phyloP scores from a whole-genome alignment of 2,329 filamentous ascomycete genomes.

The Paraphaeosphaeria sporulosa region DNA sequence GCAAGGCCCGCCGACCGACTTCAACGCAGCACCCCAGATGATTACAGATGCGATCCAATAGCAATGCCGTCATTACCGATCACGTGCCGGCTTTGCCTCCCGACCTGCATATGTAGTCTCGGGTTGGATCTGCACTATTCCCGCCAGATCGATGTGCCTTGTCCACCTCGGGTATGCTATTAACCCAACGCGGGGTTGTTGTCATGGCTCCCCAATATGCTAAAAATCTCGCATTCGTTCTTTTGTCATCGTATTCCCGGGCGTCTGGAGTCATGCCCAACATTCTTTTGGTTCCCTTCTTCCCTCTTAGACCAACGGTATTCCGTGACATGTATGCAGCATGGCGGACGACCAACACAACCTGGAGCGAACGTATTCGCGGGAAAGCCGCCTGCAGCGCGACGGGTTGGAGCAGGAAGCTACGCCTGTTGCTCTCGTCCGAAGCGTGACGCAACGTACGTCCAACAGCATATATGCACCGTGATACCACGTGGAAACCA shows the following conservation, averaged over 20 bases:
- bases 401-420: constrained; percentile 32
- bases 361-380: constrained; percentile 45
- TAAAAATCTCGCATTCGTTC: constrained; percentile 4
- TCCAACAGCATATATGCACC: constrained; percentile 13
- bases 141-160: constrained; percentile 19
- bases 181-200: constrained; percentile 20
- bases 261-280: constrained; percentile 6
- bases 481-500: neutral
- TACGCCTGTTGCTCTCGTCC: constrained; percentile 38
- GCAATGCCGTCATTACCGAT: constrained; percentile 6
- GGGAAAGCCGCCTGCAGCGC: constrained; percentile 39
- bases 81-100: neutral
- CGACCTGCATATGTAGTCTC: constrained; percentile 1
- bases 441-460: constrained; percentile 34
- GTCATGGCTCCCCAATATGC: constrained; percentile 3
- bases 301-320: constrained; percentile 11
- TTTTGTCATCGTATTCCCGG: constrained; percentile 10
- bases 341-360: constrained; percentile 33
- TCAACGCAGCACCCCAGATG: neutral
- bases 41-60: constrained; percentile 14
- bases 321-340: constrained; percentile 16
- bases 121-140: constrained; percentile 20
- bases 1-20: neutral
- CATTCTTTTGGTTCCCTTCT: constrained; percentile 9
- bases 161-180: constrained; percentile 23